Conservation (phyloP, 192 early-diverging fungal genomes). For the Gamsiella multidivaricata region DNA sequence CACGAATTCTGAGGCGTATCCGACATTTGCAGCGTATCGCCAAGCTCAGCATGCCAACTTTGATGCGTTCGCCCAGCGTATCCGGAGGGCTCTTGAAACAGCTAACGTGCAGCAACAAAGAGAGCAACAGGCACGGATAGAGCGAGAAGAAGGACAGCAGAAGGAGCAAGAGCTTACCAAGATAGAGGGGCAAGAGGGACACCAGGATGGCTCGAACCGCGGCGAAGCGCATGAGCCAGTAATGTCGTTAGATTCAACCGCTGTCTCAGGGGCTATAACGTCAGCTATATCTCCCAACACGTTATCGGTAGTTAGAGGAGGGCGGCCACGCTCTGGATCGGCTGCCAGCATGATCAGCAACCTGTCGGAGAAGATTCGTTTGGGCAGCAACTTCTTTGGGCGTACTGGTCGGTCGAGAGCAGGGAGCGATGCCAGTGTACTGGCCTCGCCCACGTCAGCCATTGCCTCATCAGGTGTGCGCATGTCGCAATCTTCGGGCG, state of each 20-base stretch:
- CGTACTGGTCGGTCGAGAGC: constrained; percentile 20
- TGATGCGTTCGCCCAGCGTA: constrained; percentile 33
- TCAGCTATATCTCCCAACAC: neutral
- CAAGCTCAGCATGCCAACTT: constrained; percentile 33
- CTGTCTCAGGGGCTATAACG: neutral
- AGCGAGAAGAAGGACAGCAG: neutral
- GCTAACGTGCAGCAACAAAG: constrained; percentile 18
- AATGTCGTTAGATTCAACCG: neutral
- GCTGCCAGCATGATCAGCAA: constrained; percentile 40
- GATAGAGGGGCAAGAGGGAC: neutral
- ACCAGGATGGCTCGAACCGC: neutral
- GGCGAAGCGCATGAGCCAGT: neutral
- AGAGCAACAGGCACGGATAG: neutral
- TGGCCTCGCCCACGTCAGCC: neutral
- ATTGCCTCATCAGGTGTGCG: too few relatives aligned
- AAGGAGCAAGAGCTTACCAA: neutral
- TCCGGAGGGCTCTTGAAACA: constrained; percentile 21
- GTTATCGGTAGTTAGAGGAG: neutral
- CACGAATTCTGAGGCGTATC: constrained; percentile 7
- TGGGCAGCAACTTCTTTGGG: constrained; percentile 2
- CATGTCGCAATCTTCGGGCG: neutral
- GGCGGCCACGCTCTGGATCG: constrained; percentile 37
- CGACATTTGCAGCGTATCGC: constrained; percentile 39
- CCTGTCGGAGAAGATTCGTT: constrained; percentile 35
- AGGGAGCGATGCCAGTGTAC: constrained; percentile 25